phyloP scores from a whole-genome alignment of 1,284 basidiomycete species.

The Apiotrichum sp. region DNA sequence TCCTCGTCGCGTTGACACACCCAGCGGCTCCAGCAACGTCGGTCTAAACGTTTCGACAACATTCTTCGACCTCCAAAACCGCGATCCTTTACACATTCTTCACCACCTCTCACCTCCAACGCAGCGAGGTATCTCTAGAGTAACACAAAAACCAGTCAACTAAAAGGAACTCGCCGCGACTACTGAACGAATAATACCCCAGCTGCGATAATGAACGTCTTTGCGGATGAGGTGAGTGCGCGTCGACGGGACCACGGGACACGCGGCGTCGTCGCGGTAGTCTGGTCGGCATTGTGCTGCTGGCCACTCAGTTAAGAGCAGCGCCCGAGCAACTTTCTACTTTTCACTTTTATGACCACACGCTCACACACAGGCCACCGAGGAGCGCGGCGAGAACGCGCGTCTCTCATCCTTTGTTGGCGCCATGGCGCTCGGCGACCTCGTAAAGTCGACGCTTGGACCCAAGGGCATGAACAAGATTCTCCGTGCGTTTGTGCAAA shows the following conservation, averaged over 20 bases:
- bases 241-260: neutral
- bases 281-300: too few relatives aligned
- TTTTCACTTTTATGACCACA: neutral
- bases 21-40: conserved; percentile 1
- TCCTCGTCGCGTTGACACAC: too few relatives aligned
- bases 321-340: too few relatives aligned
- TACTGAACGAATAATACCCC: neutral
- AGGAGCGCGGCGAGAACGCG: conserved; percentile 97
- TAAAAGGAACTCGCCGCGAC: too few relatives aligned
- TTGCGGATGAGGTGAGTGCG: conserved; percentile 45
- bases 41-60: neutral
- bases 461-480: conserved; percentile 68
- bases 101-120: neutral
- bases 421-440: conserved; percentile 90
- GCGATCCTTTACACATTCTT: neutral
- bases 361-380: conserved; percentile 64
- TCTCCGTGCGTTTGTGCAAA: conserved; percentile 26
- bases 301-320: too few relatives aligned
- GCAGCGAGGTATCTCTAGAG: neutral
- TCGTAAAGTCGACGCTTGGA: conserved; percentile 96
- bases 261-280: neutral
- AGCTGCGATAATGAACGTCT: conserved; percentile 44
- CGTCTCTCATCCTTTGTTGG: conserved; percentile 97
- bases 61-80: neutral
- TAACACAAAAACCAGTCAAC: neutral